Base-by-base conservation (phyloP, 371 early-diverging fungal genomes). In the Entomophthora muscae region DNA sequence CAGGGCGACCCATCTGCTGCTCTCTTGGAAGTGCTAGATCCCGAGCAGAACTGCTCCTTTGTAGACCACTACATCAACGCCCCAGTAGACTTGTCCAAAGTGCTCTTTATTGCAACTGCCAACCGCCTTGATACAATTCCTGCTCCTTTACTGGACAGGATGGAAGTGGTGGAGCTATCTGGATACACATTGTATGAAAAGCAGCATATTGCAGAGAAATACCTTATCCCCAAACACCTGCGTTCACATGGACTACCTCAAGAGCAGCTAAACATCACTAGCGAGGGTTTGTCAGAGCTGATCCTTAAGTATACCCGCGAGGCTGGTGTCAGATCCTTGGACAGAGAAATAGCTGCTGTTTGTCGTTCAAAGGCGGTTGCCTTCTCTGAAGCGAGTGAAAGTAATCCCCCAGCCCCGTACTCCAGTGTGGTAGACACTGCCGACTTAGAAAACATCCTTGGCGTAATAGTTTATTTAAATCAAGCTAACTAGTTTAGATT, bases 141-240 rank as follows among this genome's bases (percentile, higher is more conserved):
- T 0, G 79, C 78, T 1, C 88, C 93, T 1, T 70, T 93, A 5
- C 67, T 89, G 28, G 93, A 93, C 70, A 81, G 93, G 33, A 91
- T 91, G 91, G 91, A 90, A 68, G 68, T 90, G 21, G 86, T 93
- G 55, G 77, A 78, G 21, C 67, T 93, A 22, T 82, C 86, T 28
- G 90, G 90, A 13, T 93, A 93, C 72, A 89, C 91, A 1, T 78
- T 84, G 66, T 85, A 86, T 21, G 91, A 93, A 63, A 93, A 93
- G 64, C 61, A 76, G 0, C 69, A 72, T 65, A 81, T 81, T 69
- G 77, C 80, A 5, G 65, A 69, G 42, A 63, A 72, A 17, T 76
- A 79, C 65, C 63, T 81, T 51, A 27, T 81, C 26, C 83, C 92
- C 26, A 90, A 89, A 66, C 89, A 89, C 68, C 69, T 84, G 32